Percentiles rank a stretch among this genome's conserved stretches.
Conservation (phyloP, 2,329 filamentous ascomycete genomes). For the Cladobotryum mycophilum region DNA sequence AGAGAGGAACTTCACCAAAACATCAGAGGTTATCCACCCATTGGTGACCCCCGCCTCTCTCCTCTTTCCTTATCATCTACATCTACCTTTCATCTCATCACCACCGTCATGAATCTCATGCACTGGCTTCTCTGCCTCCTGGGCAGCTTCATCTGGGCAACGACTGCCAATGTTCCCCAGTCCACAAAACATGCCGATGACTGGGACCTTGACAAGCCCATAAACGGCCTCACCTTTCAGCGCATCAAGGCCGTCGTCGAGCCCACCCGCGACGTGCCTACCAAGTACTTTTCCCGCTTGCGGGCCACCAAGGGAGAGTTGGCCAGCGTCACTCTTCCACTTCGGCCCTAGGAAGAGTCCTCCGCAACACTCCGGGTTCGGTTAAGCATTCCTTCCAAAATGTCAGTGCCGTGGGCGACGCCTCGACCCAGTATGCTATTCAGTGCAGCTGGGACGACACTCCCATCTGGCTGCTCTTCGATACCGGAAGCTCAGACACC, state of each 20-base stretch:
- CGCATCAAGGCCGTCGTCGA: conserved; percentile 23
- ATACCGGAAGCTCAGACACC: conserved; percentile 48
- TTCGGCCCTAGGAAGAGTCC: conserved; percentile 23
- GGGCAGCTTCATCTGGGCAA: conserved; percentile 4
- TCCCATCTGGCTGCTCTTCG: conserved; percentile 38
- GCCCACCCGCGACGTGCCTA: conserved; percentile 23
- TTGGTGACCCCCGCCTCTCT: neutral
- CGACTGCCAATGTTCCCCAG: conserved; percentile 1
- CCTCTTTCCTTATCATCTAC: neutral
- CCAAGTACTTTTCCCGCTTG: conserved; percentile 28
- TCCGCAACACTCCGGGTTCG: conserved; percentile 13
- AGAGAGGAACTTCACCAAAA: neutral
- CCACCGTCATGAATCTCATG: neutral
- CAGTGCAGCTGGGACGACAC: conserved; percentile 34
- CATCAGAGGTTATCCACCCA: neutral
- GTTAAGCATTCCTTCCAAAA: conserved; percentile 29
- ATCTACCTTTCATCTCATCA: neutral
- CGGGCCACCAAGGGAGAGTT: conserved; percentile 21
- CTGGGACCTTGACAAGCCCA: conserved; percentile 29
- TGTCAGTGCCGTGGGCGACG: conserved; percentile 30
- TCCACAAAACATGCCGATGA: conserved; percentile 8
- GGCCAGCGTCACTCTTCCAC: conserved; percentile 21
- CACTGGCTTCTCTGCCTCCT: conserved; percentile 8
- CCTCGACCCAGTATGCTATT: conserved; percentile 38
- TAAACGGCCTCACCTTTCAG: conserved; percentile 34